Base-by-base conservation (phyloP, 257 asterid species). In the Catharanthus roseus region DNA sequence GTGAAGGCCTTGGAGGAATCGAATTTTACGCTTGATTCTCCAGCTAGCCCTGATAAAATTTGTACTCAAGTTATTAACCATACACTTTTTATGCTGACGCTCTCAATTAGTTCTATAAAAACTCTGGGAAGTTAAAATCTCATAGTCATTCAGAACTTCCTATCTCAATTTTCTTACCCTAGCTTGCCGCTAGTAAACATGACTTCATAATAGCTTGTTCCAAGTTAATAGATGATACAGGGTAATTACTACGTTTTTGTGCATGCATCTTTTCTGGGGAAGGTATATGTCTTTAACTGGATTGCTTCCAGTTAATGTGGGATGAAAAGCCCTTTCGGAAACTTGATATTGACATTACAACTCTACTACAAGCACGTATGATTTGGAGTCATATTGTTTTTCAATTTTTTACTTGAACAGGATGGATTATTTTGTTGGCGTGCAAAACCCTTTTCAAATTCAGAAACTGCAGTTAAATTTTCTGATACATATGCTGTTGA, bases 401-500 rank as follows among this genome's bases (percentile, higher is more conserved):
- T 12, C 15, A 47, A 3, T 65, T 82, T 45, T 75, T 69, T 49
- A 44, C 82, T 82, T 84, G 85, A 82, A 58, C 86, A 83, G 79
- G 89, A 85, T 72, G 85, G 79, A 72, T 58, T 74, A 33, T 81
- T 86, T 72, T 90, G 97, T 80, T 81, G 84, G 65, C 80, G 92
- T 65, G 67, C 72, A 72, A 83, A 85, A 72, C 68, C 74, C 41
- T 73, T 69, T 70, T 72, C 86, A 5, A 83, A 74, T 72, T 74
- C 74, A 34, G 87, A 82, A 68, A 58, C 69, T 60, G 81, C 77
- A 73, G 82, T 85, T 74, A 75, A 78, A 49, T 84, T 89, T 79
- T 83, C 89, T 45, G 96, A 88, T 75, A 78, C 89, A 65, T 95
- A 82, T 79, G 91, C 93, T 68, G 88, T 81, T 75, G 88, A 89